phyloP scores from a whole-genome alignment of 495 filamentous ascomycete species.

The Trichoderma reesei region DNA sequence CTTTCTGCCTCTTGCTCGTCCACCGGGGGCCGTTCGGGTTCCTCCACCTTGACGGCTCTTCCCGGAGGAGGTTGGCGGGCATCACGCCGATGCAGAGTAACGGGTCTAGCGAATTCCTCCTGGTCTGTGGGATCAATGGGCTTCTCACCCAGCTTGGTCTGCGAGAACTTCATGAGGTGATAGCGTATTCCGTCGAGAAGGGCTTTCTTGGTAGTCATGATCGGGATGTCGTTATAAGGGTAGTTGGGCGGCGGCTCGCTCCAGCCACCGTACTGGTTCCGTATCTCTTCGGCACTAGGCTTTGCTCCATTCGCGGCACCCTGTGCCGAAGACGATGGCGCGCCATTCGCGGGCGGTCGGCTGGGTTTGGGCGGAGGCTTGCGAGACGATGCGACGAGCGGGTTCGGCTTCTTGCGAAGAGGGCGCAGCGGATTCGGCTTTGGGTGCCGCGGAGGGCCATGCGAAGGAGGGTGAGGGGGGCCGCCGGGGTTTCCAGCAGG shows the following conservation, averaged over 20 bases:
- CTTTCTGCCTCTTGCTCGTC: constrained; percentile 63
- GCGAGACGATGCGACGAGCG: background rate
- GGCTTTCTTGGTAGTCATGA: constrained; percentile 71
- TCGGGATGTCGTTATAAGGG: constrained; percentile 51
- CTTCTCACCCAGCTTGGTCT: constrained; percentile 18
- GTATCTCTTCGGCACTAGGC: constrained; percentile 19
- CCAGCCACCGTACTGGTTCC: constrained; percentile 49
- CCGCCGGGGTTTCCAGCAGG: background rate
- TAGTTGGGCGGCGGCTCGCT: constrained; percentile 42
- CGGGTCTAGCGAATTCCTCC: constrained; percentile 74
- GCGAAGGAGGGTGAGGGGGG: background rate
- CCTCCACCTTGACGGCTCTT: constrained; percentile 44
- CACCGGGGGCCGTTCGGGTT: constrained; percentile 33
- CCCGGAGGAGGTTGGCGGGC: constrained; percentile 59
- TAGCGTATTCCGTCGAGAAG: constrained; percentile 72
- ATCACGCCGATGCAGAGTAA: constrained; percentile 80
- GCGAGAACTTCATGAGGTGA: constrained; percentile 68
- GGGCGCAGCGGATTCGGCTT: background rate
- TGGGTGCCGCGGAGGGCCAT: background rate
- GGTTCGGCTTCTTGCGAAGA: background rate
- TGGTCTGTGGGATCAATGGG: constrained; percentile 63
- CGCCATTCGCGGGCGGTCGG: background rate
- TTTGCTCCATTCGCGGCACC: background rate
- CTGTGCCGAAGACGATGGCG: background rate
- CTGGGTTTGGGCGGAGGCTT: background rate